Percentiles rank a stretch among this genome's conserved stretches.
Conservation (phyloP, 345 rosid genomes). For the Bruguiera gymnorhiza region DNA sequence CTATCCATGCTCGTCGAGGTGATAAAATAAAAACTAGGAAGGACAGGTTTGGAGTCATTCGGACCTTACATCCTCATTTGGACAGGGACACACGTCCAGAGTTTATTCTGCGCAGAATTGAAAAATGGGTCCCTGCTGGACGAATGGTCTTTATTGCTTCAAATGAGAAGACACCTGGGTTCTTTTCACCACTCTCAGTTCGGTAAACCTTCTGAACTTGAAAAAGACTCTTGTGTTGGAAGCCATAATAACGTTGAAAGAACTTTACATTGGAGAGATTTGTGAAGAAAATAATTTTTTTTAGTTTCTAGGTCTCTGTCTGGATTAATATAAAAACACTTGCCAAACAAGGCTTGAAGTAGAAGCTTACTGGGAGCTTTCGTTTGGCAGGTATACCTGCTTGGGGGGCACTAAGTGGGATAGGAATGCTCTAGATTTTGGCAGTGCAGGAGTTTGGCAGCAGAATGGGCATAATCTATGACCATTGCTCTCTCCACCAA, state of each 20-base stretch:
- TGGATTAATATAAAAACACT: no score
- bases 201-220: constrained; percentile 40
- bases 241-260: not conserved
- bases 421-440: no score
- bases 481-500: no score
- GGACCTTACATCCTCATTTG: constrained; percentile 79
- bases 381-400: no score
- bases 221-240: constrained; percentile 10
- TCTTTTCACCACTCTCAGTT: constrained; percentile 69
- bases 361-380: no score
- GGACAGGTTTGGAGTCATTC: constrained; percentile 64
- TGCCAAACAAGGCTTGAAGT: no score
- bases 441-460: no score
- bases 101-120: constrained; percentile 62
- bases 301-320: no score
- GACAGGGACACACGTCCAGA: constrained; percentile 88
- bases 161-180: constrained; percentile 79
- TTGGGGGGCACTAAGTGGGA: no score
- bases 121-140: constrained; percentile 78
- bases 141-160: constrained; percentile 82
- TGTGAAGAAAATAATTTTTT: no score
- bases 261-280: no score
- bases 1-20: constrained; percentile 93
- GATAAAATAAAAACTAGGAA: constrained; percentile 80
- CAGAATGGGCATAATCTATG: no score